Evolutionary conservation across 2,329 filamentous ascomycete species (phyloP), one percentile per base, ranked within the genome.

Genomic region (Anisogramma anomala): DNA sequence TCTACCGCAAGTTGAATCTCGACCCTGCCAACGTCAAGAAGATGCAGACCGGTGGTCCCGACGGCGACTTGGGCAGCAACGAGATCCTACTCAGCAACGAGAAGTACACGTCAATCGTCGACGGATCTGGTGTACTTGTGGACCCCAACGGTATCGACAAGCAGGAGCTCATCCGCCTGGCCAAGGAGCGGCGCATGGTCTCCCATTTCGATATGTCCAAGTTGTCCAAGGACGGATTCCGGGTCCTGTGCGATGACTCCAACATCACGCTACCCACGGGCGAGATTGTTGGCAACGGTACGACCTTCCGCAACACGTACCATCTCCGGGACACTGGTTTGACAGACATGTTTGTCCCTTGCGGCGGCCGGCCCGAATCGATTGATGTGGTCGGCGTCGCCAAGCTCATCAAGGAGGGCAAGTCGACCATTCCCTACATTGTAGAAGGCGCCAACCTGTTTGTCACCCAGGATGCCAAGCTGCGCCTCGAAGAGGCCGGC

Each of bases 381-480:
- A 94, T 98, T 52, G 89, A 98, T 59, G 76, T 96, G 44, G 82
- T 84, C 42, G 85, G 82, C 6, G 89, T 88, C 47, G 81, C 74
- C 64, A 85, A 83, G 60, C 74, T 98, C 48, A 96, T 98, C 62
- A 78, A 82, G 58, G 79, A 94, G 48, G 87, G 88, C 65, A 95
- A 94, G 68, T 72, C 75, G 17, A 77, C 74, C 9, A 82, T 98
- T 46, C 88, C 89, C 1, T 98, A 93, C 66, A 91, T 98, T 40
- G 89, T 98, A 33, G 91, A 98, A 65, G 91, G 91, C 39, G 91
- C 91, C 62, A 98, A 96, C 61, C 71, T 98, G 41, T 98, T 98
- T 74, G 93, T 98, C 65, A 95, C 91, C 1, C 91, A 98, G 63
- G 91, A 98, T 55, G 89, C 89, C 53, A 96, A 96, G 69, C 74